These are phyloP conservation scores for Dactylellina cionopaga DNA, from an alignment of 2,329 filamentous ascomycete genomes.

Conservation along the genomic window DNA sequence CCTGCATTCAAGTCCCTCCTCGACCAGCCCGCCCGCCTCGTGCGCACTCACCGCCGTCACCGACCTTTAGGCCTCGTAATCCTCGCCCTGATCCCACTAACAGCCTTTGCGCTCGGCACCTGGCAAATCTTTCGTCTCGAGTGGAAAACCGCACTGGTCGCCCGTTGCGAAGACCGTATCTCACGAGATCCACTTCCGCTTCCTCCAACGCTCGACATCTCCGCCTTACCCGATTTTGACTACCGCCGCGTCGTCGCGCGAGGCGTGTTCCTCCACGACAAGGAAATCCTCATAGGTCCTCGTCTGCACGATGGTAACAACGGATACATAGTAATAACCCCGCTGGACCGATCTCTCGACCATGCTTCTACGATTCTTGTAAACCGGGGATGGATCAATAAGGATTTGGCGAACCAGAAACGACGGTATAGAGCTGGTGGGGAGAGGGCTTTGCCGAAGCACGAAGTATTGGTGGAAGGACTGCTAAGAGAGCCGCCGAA, in stretches of 20 bases:
- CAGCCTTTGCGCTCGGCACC: constrained; percentile 86
- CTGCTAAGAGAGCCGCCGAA: constrained; percentile 89
- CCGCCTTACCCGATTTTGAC: constrained; percentile 87
- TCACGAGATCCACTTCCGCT: constrained; percentile 75
- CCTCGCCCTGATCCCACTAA: constrained; percentile 87
- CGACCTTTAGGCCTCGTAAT: constrained; percentile 78
- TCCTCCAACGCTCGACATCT: constrained; percentile 81
- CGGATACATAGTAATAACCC: constrained; percentile 91
- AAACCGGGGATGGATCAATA: constrained; percentile 90
- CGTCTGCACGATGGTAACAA: constrained; percentile 88
- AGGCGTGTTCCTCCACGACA: constrained; percentile 82
- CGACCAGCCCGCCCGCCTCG: constrained; percentile 82
- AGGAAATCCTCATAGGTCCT: constrained; percentile 95
- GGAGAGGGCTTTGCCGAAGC: constrained; percentile 72
- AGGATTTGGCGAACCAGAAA: constrained; percentile 74
- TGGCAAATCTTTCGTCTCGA: constrained; percentile 94
- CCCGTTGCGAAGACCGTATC: constrained; percentile 90
- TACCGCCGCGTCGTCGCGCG: constrained; percentile 82
- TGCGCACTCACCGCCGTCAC: constrained; percentile 76
- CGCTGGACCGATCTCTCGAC: constrained; percentile 72
- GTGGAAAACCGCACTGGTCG: constrained; percentile 93
- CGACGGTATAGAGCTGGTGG: constrained; percentile 62
- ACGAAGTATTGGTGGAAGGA: constrained; percentile 81
- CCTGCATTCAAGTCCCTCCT: constrained; percentile 71
- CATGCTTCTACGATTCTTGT: constrained; percentile 74